Evolutionary conservation across 2,329 filamentous ascomycete species (phyloP), one percentile per base, ranked within the genome.

Genomic region (Lojkania enalia): DNA sequence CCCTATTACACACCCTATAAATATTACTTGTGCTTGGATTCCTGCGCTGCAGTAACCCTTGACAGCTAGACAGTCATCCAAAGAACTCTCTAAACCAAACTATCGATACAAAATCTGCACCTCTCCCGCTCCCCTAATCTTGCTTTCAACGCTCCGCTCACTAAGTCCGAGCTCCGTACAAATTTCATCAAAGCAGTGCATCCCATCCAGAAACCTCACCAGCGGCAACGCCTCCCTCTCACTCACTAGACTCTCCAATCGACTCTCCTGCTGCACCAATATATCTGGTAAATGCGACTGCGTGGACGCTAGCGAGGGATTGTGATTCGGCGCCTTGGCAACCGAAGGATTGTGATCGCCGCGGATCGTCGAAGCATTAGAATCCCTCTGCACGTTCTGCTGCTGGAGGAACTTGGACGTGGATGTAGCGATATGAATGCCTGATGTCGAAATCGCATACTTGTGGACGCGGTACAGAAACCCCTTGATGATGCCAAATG

Each of bases 401-500:
- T 19, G 16, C 9, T 11, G 16, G 19, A 36, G 15, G 1, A 49
- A n/a, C 5, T n/a, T 35, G 14, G 4, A 25, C 32, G 33, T 42
- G 4, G 16, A 9, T 9, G 19, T 36, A 7, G 23, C 23, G 23
- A 27, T n/a, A n/a, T 7, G 23, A 7, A 27, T 7, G 7, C 23
- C 30, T 2, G 50, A 56, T 3, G 54, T 61, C 11, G 80, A 82
- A 42, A 95, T 82, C 20, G 90, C 87, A 65, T 95, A 95, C 67
- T 94, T 95, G 73, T 97, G 90, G 30, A 96, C 86, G 23, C 94
- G 83, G 70, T 96, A 96, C 18, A 99, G 73, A 56, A 95, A 88
- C 13, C 92, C 91, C 72, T 97, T 97, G 68, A 97, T 95, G 47
- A 96, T 81, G 45, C 92, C 94, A 62, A 97, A 99, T 47, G 95